Percentiles rank a stretch among this genome's conserved stretches.
These are phyloP conservation scores for Talaromyces atroroseus DNA, from an alignment of 2,329 filamentous ascomycete species.

Conservation along the genomic window DNA sequence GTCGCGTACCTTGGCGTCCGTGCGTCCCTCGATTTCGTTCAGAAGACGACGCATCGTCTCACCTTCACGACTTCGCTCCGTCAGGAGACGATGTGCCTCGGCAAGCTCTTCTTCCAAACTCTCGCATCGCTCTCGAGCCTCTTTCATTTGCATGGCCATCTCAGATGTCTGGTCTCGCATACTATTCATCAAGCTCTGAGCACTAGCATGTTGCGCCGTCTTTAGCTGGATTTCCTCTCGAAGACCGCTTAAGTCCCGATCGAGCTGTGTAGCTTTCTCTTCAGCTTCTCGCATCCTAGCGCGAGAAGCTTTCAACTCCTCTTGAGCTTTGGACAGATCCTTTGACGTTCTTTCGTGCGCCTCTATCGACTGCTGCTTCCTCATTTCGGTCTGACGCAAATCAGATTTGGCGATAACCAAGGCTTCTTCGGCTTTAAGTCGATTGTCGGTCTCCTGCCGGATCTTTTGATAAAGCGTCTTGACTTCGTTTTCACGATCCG, in stretches of 20 bases:
- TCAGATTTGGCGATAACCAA: slow-evolving; percentile 70
- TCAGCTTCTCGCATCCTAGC: slow-evolving; percentile 67
- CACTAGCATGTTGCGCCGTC: slow-evolving; percentile 75
- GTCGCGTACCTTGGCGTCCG: slow-evolving; percentile 76
- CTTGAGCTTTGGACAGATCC: slow-evolving; percentile 66
- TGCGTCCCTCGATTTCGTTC: slow-evolving; percentile 75
- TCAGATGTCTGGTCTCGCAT: slow-evolving; percentile 92
- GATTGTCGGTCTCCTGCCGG: slow-evolving; percentile 64
- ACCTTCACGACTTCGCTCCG: slow-evolving; percentile 81
- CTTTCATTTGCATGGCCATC: slow-evolving; percentile 84
- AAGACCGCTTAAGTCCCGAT: slow-evolving; percentile 60
- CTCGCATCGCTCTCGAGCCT: slow-evolving; percentile 74
- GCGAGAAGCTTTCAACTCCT: slow-evolving; percentile 57
- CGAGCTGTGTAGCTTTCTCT: slow-evolving; percentile 63
- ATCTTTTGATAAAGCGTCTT: slow-evolving; percentile 73
- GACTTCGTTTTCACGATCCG: slow-evolving; percentile 73
- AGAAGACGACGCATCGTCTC: slow-evolving; percentile 92
- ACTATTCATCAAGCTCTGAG: slow-evolving; percentile 78
- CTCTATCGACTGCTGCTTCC: slow-evolving; percentile 72
- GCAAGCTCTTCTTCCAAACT: slow-evolving; percentile 85
- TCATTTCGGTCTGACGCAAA: slow-evolving; percentile 68
- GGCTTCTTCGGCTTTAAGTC: slow-evolving; percentile 72
- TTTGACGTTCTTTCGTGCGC: slow-evolving; percentile 64
- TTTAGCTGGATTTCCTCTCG: slow-evolving; percentile 80
- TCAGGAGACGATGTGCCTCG: slow-evolving; percentile 79